A percentile compares a stretch with the other conserved stretches of the same genome.
Conservation (phyloP, 2,329 filamentous ascomycete genomes). For the Aureobasidium lini region DNA sequence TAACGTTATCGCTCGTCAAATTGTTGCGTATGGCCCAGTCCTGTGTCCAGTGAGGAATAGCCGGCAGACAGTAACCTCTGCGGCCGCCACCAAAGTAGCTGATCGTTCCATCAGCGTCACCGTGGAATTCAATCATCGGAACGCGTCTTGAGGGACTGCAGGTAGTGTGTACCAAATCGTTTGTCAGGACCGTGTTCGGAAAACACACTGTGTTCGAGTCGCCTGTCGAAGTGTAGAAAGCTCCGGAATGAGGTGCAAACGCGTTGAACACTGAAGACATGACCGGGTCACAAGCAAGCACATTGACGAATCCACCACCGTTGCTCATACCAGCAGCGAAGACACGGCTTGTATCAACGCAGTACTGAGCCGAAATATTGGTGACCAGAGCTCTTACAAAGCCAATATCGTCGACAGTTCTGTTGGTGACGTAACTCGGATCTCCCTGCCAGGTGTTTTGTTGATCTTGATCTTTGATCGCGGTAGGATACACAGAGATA, state of each 20-base stretch:
- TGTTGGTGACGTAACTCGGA: conserved; percentile 30
- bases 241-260: conserved; percentile 41
- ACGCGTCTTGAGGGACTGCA: conserved; percentile 26
- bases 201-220: conserved; percentile 18
- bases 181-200: conserved; percentile 17
- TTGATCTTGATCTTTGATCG: conserved; percentile 21
- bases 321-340: conserved; percentile 47
- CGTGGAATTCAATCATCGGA: conserved; percentile 39
- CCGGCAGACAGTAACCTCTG: conserved; percentile 22
- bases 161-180: background rate
- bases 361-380: conserved; percentile 31
- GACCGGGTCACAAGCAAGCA: conserved; percentile 40
- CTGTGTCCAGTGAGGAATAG: conserved; percentile 27
- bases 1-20: conserved; percentile 24
- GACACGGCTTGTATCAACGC: conserved; percentile 37
- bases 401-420: conserved; percentile 32
- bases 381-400: conserved; percentile 37
- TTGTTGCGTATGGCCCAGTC: conserved; percentile 32
- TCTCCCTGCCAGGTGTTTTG: conserved; percentile 33
- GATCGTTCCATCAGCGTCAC: conserved; percentile 32
- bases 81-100: conserved; percentile 30
- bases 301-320: conserved; percentile 42
- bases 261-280: conserved; percentile 38
- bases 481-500: conserved; percentile 40
- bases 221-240: conserved; percentile 32